Percentiles rank a stretch among this genome's conserved stretches.
Evolutionary conservation across 306 rosid genomes (phyloP).

Genomic region (Sophora flavescens): DNA sequence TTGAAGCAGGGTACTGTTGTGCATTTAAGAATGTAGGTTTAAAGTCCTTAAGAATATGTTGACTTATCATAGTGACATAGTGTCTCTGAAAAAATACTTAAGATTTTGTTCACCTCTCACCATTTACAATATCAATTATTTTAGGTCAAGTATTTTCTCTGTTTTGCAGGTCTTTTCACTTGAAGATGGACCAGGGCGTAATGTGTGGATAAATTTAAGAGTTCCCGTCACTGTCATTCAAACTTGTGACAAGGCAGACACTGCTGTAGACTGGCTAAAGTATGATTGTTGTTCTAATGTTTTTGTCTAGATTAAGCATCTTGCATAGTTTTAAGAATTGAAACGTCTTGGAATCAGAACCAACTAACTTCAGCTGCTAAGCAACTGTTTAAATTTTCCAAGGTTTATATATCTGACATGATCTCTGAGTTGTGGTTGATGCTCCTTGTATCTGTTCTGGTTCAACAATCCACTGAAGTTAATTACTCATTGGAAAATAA

Average conservation of each 20-base stretch:
- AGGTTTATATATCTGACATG: neutral
- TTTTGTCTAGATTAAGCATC: conserved; percentile 12
- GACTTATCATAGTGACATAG: conserved; percentile 9
- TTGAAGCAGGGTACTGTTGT: conserved; percentile 14
- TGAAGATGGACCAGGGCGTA: conserved; percentile 76
- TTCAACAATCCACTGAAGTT: neutral
- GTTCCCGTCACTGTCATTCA: conserved; percentile 65
- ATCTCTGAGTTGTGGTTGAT: neutral
- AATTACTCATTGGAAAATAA: conserved; percentile 6
- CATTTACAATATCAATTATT: neutral
- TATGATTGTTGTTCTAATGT: conserved; percentile 51
- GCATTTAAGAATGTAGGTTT: conserved; percentile 10
- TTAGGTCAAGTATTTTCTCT: conserved; percentile 32
- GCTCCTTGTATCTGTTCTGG: neutral
- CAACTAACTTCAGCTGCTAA: conserved; percentile 2
- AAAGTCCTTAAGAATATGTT: conserved; percentile 31
- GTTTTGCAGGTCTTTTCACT: conserved; percentile 84
- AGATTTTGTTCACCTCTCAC: conserved; percentile 13
- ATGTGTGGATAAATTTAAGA: conserved; percentile 74
- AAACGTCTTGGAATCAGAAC: conserved; percentile 29
- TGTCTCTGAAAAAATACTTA: neutral
- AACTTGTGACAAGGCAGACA: conserved; percentile 61
- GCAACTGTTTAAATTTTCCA: neutral
- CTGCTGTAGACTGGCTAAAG: conserved; percentile 88
- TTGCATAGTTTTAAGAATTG: conserved; percentile 28